phyloP scores from a whole-genome alignment of 2,329 filamentous ascomycete genomes.

The Diaporthe aspalathi region DNA sequence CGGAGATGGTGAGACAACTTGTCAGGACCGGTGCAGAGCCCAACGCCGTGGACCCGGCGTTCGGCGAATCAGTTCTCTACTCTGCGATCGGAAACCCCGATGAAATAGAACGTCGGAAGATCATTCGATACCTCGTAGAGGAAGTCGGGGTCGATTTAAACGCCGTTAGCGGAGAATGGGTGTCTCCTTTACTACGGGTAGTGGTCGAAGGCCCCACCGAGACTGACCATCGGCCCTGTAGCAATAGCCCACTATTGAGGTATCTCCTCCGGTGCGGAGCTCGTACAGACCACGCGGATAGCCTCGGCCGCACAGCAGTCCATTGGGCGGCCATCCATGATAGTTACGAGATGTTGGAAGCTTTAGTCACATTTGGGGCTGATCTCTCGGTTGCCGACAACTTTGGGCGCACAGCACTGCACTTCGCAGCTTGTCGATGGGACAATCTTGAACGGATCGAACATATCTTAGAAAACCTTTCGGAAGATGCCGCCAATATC shows the following conservation, averaged over 20 bases:
- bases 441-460: no score
- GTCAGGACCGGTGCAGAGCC: background rate
- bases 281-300: background rate
- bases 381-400: no score
- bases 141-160: background rate
- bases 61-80: background rate
- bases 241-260: background rate
- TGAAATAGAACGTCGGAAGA: background rate
- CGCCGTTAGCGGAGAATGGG: background rate
- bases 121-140: slow-evolving; percentile 1
- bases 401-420: no score
- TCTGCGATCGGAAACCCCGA: background rate
- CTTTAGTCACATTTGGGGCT: no score
- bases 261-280: slow-evolving; percentile 4
- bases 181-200: background rate
- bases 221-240: no score
- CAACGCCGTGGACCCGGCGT: background rate
- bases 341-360: no score
- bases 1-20: background rate
- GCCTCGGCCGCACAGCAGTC: background rate
- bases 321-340: no score
- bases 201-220: no score
- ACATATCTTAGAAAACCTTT: no score
- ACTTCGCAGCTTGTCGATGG: no score
- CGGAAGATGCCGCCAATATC: no score